Percentiles rank a stretch among this genome's conserved stretches.
Conservation (phyloP, 768 basidiomycete genomes). For the Goffeauzyma gilvescens region DNA sequence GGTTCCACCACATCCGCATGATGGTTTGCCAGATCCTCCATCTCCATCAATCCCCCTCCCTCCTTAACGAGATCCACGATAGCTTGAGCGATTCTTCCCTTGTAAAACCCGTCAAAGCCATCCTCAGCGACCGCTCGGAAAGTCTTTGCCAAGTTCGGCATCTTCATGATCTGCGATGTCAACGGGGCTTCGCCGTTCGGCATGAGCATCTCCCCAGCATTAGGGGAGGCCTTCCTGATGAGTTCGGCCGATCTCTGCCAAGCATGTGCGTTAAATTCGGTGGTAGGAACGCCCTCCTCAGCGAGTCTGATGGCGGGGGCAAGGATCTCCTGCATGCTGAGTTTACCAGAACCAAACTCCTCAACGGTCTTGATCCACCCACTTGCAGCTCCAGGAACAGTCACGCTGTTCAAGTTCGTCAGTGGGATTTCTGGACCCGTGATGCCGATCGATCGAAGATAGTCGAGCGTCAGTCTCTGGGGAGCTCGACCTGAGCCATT, state of each 20-base stretch:
- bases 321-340: slow-evolving; percentile 51
- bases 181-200: slow-evolving; percentile 49
- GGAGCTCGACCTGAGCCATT: slow-evolving; percentile 88
- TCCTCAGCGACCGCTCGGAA: slow-evolving; percentile 60
- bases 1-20: slow-evolving; percentile 64
- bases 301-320: slow-evolving; percentile 79
- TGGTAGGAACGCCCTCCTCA: slow-evolving; percentile 46
- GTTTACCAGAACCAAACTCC: slow-evolving; percentile 56
- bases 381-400: slow-evolving; percentile 58
- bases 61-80: slow-evolving; percentile 44
- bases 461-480: slow-evolving; percentile 53
- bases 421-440: slow-evolving; percentile 50
- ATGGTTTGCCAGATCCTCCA: slow-evolving; percentile 80
- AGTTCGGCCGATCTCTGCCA: slow-evolving; percentile 46
- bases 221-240: slow-evolving; percentile 66
- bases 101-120: slow-evolving; percentile 87
- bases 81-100: slow-evolving; percentile 60
- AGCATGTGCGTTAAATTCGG: slow-evolving; percentile 2
- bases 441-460: slow-evolving; percentile 51
- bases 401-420: slow-evolving; percentile 68
- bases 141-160: slow-evolving; percentile 64
- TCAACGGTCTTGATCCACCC: slow-evolving; percentile 86
- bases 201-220: slow-evolving; percentile 69
- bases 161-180: slow-evolving; percentile 62
- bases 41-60: slow-evolving; percentile 79